Conservation (phyloP, 495 filamentous ascomycete species). For the Copromyces sp. region DNA sequence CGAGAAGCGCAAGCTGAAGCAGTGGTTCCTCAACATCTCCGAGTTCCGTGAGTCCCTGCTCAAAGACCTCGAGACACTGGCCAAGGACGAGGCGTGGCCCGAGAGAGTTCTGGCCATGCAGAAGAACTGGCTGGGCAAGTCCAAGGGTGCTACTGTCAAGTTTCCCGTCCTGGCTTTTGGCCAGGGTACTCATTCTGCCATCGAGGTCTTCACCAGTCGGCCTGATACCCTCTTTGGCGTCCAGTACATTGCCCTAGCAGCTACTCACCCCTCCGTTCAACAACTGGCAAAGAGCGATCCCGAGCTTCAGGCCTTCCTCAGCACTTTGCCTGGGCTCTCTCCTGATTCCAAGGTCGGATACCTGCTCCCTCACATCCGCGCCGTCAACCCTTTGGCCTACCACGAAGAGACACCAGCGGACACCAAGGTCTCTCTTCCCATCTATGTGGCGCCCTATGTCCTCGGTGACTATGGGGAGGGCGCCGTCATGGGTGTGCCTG, state of each 20-base stretch:
- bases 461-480: conserved; percentile 78
- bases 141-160: conserved; percentile 57
- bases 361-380: conserved; percentile 47
- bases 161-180: conserved; percentile 46
- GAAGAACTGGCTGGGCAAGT: conserved; percentile 79
- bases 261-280: conserved; percentile 60
- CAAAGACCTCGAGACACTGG: conserved; percentile 57
- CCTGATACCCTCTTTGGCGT: conserved; percentile 78
- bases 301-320: conserved; percentile 56
- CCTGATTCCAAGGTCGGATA: conserved; percentile 69
- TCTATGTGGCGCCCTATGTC: conserved; percentile 82
- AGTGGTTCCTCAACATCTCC: conserved; percentile 86
- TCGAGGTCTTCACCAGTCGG: conserved; percentile 76
- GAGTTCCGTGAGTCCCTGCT: conserved; percentile 65
- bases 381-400: conserved; percentile 55
- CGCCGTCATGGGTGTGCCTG: conserved; percentile 87
- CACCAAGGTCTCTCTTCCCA: conserved; percentile 48
- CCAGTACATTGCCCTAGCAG: conserved; percentile 71
- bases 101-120: conserved; percentile 77
- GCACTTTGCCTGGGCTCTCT: conserved; percentile 48
- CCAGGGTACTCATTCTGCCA: conserved; percentile 26
- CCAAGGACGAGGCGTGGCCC: conserved; percentile 58
- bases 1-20: conserved; percentile 66
- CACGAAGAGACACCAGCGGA: conserved; percentile 39
- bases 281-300: conserved; percentile 47